A percentile compares a stretch with the other conserved stretches of the same genome.
Conservation (phyloP, 768 basidiomycete genomes). For the Lanmaoa pseudosensibilis region DNA sequence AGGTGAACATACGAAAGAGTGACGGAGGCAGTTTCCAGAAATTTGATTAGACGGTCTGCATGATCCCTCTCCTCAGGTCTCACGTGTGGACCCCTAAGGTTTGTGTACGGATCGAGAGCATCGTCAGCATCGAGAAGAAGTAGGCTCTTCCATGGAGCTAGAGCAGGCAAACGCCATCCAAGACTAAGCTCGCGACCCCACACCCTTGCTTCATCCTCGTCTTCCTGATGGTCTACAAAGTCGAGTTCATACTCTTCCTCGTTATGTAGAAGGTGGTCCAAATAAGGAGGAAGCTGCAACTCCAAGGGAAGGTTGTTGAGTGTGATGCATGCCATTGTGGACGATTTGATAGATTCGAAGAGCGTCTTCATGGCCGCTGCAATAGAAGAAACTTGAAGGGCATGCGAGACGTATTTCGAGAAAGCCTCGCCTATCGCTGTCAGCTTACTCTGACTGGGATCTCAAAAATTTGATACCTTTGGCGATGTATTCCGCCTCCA, state of each 20-base stretch:
- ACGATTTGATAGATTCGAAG: constrained; percentile 75
- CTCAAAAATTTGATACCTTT: constrained; percentile 55
- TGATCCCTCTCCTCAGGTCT: constrained; percentile 64
- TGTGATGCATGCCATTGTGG: constrained; percentile 73
- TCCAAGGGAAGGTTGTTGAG: constrained; percentile 81
- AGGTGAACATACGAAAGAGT: constrained; percentile 65
- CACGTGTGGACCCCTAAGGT: constrained; percentile 57
- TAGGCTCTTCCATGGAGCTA: constrained; percentile 92
- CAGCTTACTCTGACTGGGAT: constrained; percentile 3
- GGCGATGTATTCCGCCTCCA: constrained; percentile 69
- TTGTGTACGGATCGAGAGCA: constrained; percentile 58
- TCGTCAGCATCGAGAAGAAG: constrained; percentile 67
- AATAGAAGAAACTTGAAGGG: constrained; percentile 66
- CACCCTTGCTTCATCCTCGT: constrained; percentile 47
- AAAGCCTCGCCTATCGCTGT: constrained; percentile 55
- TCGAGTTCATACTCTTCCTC: constrained; percentile 60
- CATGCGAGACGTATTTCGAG: constrained; percentile 52
- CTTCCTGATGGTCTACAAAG: constrained; percentile 48
- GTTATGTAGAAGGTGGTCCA: constrained; percentile 68
- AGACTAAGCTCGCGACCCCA: constrained; percentile 71
- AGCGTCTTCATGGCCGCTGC: constrained; percentile 78
- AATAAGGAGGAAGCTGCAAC: constrained; percentile 80
- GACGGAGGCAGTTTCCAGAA: constrained; percentile 71
- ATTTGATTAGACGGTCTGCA: constrained; percentile 71
- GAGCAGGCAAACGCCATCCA: constrained; percentile 70